phyloP scores from a whole-genome alignment of 2,329 filamentous ascomycete genomes.

The Ophiostoma sp. region DNA sequence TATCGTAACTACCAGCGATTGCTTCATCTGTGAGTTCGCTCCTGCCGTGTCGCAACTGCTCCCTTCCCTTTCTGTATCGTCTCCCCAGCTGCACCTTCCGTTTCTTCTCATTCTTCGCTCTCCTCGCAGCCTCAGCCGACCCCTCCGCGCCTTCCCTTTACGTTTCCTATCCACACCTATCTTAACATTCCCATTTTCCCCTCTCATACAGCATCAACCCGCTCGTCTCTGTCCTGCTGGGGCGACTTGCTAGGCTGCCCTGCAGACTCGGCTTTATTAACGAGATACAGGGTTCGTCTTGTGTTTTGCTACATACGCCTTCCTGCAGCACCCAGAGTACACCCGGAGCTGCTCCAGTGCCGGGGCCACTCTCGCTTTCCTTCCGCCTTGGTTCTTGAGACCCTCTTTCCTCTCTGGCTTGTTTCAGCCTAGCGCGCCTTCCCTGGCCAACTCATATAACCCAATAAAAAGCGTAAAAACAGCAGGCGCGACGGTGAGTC shows the following conservation, averaged over 20 bases:
- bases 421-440: slow-evolving; percentile 23
- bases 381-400: slow-evolving; percentile 15
- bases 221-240: not conserved
- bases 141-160: slow-evolving; percentile 19
- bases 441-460: slow-evolving; percentile 3
- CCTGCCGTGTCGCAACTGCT: slow-evolving; percentile 8
- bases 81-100: not conserved
- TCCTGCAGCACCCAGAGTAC: slow-evolving; percentile 7
- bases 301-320: slow-evolving; percentile 13
- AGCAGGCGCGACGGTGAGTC: slow-evolving; percentile 25
- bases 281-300: slow-evolving; percentile 13
- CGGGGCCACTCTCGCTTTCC: slow-evolving; percentile 19
- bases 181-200: not conserved
- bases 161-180: slow-evolving; percentile 4
- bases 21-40: slow-evolving; percentile 14
- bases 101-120: not conserved
- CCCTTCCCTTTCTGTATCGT: not conserved
- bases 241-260: not conserved
- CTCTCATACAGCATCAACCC: not conserved
- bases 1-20: slow-evolving; percentile 10
- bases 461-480: slow-evolving; percentile 8
- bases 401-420: slow-evolving; percentile 18
- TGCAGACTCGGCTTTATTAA: not conserved
- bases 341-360: slow-evolving; percentile 16
- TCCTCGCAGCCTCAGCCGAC: not conserved